Evolutionary conservation across 495 filamentous ascomycete species (phyloP).

Genomic region (Apiosordaria backusii): DNA sequence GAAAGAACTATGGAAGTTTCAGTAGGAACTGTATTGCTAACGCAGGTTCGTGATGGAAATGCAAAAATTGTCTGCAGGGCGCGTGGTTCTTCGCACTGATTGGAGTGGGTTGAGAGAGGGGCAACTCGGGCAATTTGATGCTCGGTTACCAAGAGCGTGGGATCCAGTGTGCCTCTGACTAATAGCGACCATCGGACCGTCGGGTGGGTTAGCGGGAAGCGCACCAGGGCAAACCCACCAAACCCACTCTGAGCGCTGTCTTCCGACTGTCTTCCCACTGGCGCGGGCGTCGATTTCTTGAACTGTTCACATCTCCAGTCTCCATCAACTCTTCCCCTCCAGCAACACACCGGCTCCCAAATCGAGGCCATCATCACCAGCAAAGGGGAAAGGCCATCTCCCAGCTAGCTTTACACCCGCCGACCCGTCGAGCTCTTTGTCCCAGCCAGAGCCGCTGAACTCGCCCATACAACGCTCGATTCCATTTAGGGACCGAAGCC

Average conservation of each 20-base stretch:
- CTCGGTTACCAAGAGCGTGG: slow-evolving; percentile 30
- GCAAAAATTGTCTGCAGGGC: not conserved
- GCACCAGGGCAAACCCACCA: slow-evolving; percentile 4
- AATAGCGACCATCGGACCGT: slow-evolving; percentile 19
- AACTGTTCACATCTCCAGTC: slow-evolving; percentile 14
- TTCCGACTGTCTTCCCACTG: not conserved
- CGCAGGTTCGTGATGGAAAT: slow-evolving; percentile 28
- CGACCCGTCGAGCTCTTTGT: slow-evolving; percentile 4
- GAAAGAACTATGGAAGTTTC: slow-evolving; percentile 6
- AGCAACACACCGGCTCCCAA: not conserved
- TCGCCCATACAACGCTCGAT: slow-evolving; percentile 11
- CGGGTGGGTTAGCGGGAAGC: slow-evolving; percentile 10
- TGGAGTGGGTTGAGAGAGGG: slow-evolving; percentile 20
- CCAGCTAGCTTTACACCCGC: not conserved
- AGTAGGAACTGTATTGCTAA: slow-evolving; percentile 24
- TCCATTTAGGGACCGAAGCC: slow-evolving; percentile 2
- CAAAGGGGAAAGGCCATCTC: not conserved
- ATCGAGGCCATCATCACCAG: slow-evolving; percentile 17
- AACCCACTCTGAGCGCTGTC: slow-evolving; percentile 7
- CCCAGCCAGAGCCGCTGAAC: slow-evolving; percentile 11
- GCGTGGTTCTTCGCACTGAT: slow-evolving; percentile 18
- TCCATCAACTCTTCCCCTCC: slow-evolving; percentile 3
- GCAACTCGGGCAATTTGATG: slow-evolving; percentile 26
- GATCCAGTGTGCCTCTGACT: slow-evolving; percentile 24
- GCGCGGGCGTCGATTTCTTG: slow-evolving; percentile 11